These are phyloP conservation scores for Cryptococcus deneoformans DNA, from an alignment of 1,284 basidiomycete species.

Conservation along the genomic window DNA sequence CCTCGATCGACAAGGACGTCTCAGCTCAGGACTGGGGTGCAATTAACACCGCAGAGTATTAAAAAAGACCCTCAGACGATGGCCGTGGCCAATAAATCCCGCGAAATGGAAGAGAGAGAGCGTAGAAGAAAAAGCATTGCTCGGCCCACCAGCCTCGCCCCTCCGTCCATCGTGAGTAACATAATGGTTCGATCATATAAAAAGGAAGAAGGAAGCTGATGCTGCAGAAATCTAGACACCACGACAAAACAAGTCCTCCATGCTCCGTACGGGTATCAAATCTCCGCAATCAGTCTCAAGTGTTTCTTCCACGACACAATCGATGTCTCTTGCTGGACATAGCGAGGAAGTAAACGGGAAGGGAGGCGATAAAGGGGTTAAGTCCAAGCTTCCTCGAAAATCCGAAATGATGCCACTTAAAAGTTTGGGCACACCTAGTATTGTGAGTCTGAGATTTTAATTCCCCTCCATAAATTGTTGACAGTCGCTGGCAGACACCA, in stretches of 20 bases:
- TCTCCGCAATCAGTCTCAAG: background rate
- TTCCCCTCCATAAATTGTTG: background rate
- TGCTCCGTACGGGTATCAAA: constrained; percentile 16
- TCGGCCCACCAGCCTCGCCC: constrained; percentile 26
- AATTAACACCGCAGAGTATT: background rate
- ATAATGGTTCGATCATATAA: too few relatives aligned
- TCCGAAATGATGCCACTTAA: constrained; percentile 16
- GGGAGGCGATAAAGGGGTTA: background rate
- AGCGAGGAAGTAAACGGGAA: background rate
- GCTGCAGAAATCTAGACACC: constrained; percentile 15
- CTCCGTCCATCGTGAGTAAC: constrained; percentile 22
- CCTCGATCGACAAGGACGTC: constrained; percentile 28
- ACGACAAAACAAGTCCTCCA: constrained; percentile 22
- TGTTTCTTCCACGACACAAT: constrained; percentile 6
- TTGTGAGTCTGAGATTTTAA: constrained; percentile 14
- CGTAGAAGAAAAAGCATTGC: constrained; percentile 28
- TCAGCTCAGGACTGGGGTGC: constrained; percentile 21
- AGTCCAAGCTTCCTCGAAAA: background rate
- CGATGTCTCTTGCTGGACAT: constrained; percentile 14
- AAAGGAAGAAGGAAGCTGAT: background rate
- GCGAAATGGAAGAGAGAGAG: constrained; percentile 26
- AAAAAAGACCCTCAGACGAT: background rate
- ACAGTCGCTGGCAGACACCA: constrained; percentile 22
- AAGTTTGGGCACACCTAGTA: constrained; percentile 26
- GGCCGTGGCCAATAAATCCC: constrained; percentile 21